phyloP scores from a whole-genome alignment of 345 rosid species.

The Salix arbutifolia region DNA sequence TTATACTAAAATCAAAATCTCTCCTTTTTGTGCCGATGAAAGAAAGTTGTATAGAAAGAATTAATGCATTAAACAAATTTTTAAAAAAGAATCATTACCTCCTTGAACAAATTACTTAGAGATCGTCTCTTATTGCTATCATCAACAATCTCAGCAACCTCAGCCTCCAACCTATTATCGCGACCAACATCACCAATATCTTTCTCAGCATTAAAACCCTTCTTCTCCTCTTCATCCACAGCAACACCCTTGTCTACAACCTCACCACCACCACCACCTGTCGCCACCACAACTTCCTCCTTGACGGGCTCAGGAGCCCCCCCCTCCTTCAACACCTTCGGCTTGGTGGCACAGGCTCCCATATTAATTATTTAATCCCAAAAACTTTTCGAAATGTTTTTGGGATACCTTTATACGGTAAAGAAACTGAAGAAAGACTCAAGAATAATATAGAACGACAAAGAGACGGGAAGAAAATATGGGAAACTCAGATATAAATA shows the following conservation, averaged over 20 bases:
- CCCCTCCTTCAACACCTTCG: conserved; percentile 39
- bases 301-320: conserved; percentile 14
- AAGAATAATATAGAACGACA: background rate
- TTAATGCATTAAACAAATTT: background rate
- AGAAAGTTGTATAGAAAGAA: background rate
- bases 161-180: conserved; percentile 8
- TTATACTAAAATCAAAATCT: background rate
- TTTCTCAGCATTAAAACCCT: conserved; percentile 20
- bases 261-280: background rate
- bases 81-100: conserved; percentile 10
- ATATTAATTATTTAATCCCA: background rate
- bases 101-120: conserved; percentile 40
- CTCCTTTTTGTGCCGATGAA: background rate
- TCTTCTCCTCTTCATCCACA: conserved; percentile 23
- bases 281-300: conserved; percentile 12
- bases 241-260: background rate
- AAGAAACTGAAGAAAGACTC: background rate
- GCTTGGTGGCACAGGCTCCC: conserved; percentile 45
- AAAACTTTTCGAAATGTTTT: background rate
- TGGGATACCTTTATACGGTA: background rate
- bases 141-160: conserved; percentile 27
- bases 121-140: conserved; percentile 30
- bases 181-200: conserved; percentile 4
- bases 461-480: background rate
- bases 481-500: background rate